Conservation (phyloP, 805 yeast genomes). For the Candida ipomoeae region DNA sequence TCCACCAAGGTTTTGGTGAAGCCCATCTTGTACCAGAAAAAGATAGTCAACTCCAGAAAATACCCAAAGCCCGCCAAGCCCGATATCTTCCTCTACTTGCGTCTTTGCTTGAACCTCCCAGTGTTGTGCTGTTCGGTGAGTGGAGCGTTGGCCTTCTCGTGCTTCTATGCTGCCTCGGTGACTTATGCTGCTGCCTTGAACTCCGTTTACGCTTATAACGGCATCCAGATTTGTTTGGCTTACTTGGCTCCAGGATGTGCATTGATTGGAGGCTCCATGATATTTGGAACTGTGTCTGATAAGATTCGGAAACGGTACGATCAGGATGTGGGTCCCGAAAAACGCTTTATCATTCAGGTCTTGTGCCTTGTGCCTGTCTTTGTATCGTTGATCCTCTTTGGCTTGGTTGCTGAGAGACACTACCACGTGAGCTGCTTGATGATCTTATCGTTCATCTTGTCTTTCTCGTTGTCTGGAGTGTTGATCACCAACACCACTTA, state of each 20-base stretch:
- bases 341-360: slow-evolving; percentile 41
- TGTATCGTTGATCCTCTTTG: slow-evolving; percentile 47
- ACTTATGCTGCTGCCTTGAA: slow-evolving; percentile 42
- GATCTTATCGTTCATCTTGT: slow-evolving; percentile 42
- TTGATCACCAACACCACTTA: slow-evolving; percentile 52
- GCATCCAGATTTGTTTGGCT: slow-evolving; percentile 38
- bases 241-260: slow-evolving; percentile 53
- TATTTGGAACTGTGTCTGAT: slow-evolving; percentile 49
- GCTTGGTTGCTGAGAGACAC: slow-evolving; percentile 45
- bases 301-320: slow-evolving; percentile 22
- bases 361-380: slow-evolving; percentile 42
- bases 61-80: slow-evolving; percentile 46
- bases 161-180: slow-evolving; percentile 51
- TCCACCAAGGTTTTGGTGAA: slow-evolving; percentile 20
- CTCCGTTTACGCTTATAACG: slow-evolving; percentile 32
- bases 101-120: slow-evolving; percentile 38
- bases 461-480: slow-evolving; percentile 55
- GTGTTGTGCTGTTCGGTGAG: slow-evolving; percentile 43
- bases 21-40: slow-evolving; percentile 27
- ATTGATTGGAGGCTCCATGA: slow-evolving; percentile 44
- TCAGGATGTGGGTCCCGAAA: slow-evolving; percentile 42
- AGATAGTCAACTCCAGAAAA: slow-evolving; percentile 18
- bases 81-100: slow-evolving; percentile 30
- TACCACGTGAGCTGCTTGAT: slow-evolving; percentile 38
- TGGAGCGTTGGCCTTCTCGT: slow-evolving; percentile 49